Evolutionary conservation across 768 basidiomycete genomes (phyloP).

Genomic region (Mycena chlorophos): DNA sequence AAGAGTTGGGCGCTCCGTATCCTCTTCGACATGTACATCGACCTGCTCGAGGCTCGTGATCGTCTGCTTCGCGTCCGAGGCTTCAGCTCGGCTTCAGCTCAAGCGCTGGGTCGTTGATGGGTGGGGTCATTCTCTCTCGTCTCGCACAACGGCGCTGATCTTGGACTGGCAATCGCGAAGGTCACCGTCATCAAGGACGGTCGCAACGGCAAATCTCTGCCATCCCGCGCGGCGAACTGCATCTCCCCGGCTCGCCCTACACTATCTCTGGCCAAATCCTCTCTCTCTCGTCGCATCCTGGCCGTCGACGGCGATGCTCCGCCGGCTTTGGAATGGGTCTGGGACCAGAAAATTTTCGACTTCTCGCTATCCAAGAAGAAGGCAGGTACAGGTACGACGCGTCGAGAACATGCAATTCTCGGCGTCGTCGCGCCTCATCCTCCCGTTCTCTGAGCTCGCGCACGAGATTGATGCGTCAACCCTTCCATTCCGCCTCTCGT

Average conservation of each 20-base stretch:
- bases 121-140: background rate
- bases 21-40: constrained; percentile 6
- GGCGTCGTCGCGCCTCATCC: background rate
- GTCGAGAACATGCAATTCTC: background rate
- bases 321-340: constrained; percentile 1
- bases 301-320: background rate
- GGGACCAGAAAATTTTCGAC: constrained; percentile 1
- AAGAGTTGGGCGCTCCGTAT: constrained; percentile 8
- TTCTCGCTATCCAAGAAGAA: background rate
- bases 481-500: background rate
- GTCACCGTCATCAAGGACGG: constrained; percentile 4
- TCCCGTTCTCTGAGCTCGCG: background rate
- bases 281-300: constrained; percentile 4
- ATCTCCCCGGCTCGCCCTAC: constrained; percentile 1
- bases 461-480: background rate
- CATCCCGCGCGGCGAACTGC: constrained; percentile 2
- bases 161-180: constrained; percentile 6
- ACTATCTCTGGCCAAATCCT: constrained; percentile 5
- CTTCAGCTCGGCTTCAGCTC: background rate
- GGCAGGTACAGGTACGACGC: background rate
- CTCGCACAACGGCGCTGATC: background rate
- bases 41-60: constrained; percentile 3
- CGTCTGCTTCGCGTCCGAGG: constrained; percentile 2
- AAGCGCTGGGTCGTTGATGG: background rate
- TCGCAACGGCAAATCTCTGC: background rate